phyloP scores from a whole-genome alignment of 1,139 yeast species.

The Kodamaea sp. region DNA sequence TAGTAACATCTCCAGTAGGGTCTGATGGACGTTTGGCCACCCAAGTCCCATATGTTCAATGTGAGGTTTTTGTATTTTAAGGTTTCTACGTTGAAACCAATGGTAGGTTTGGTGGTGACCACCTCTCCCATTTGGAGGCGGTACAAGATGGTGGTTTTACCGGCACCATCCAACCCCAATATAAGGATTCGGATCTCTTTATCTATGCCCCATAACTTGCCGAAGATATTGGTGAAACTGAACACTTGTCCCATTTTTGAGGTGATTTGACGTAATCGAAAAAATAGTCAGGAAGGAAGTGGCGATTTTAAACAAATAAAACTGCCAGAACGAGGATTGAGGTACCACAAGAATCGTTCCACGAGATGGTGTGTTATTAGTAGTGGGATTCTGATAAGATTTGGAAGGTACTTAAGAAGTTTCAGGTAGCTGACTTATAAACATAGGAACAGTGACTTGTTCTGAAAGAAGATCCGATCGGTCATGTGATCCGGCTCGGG shows the following conservation, averaged over 20 bases:
- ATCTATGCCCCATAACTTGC: conserved; percentile 84
- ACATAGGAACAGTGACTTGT: too few relatives aligned
- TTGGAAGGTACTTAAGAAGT: too few relatives aligned
- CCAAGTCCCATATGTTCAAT: conserved; percentile 86
- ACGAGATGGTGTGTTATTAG: too few relatives aligned
- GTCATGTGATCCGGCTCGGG: too few relatives aligned
- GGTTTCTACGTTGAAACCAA: conserved; percentile 97
- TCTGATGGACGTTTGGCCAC: conserved; percentile 95
- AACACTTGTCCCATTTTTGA: conserved; percentile 88
- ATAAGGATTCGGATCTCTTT: conserved; percentile 91
- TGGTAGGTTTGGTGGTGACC: conserved; percentile 88
- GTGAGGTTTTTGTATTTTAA: conserved; percentile 86
- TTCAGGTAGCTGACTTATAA: too few relatives aligned
- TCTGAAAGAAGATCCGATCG: too few relatives aligned
- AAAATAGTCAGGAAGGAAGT: too few relatives aligned
- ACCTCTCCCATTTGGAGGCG: conserved; percentile 93
- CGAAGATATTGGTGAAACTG: conserved; percentile 73
- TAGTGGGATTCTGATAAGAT: too few relatives aligned
- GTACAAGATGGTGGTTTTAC: conserved; percentile 92
- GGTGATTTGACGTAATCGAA: too few relatives aligned
- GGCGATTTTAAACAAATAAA: too few relatives aligned
- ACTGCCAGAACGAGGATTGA: too few relatives aligned
- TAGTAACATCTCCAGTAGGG: conserved; percentile 99
- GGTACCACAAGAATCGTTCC: too few relatives aligned
- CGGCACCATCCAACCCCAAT: conserved; percentile 96